Conservation (phyloP, 306 rosid genomes). For the Arachis stenosperma region DNA sequence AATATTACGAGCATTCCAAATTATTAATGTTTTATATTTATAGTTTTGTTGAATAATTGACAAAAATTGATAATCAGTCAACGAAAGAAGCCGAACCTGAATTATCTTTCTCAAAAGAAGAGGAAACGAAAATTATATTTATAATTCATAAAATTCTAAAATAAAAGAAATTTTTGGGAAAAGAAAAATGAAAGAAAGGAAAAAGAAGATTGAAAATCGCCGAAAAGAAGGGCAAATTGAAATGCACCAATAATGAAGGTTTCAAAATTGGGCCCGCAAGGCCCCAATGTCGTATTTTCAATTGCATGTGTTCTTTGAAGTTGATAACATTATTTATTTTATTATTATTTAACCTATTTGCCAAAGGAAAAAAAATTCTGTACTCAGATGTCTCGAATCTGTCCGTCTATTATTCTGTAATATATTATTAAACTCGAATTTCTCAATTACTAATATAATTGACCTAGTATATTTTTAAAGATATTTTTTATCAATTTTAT, state of each 20-base stretch:
- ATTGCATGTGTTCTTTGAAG: neutral
- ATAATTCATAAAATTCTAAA: neutral
- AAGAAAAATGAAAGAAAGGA: neutral
- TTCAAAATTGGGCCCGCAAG: slow-evolving; percentile 17
- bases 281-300: neutral
- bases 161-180: too few species aligned
- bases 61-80: neutral
- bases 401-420: too few species aligned
- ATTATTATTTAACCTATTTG: too few species aligned
- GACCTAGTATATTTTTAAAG: too few species aligned
- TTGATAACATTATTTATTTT: too few species aligned
- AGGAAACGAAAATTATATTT: neutral
- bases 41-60: neutral
- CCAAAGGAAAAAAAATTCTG: too few species aligned
- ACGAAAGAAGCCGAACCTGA: neutral
- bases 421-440: too few species aligned
- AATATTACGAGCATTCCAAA: neutral
- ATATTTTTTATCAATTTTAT: too few species aligned
- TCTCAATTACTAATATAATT: too few species aligned
- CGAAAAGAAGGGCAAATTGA: slow-evolving; percentile 17
- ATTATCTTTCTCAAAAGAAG: neutral
- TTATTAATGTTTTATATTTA: neutral
- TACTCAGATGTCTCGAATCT: too few species aligned
- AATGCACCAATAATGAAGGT: neutral
- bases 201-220: slow-evolving; percentile 10